phyloP scores from a whole-genome alignment of 148 eudicot genomes.

The Rhododendron ovatum region DNA sequence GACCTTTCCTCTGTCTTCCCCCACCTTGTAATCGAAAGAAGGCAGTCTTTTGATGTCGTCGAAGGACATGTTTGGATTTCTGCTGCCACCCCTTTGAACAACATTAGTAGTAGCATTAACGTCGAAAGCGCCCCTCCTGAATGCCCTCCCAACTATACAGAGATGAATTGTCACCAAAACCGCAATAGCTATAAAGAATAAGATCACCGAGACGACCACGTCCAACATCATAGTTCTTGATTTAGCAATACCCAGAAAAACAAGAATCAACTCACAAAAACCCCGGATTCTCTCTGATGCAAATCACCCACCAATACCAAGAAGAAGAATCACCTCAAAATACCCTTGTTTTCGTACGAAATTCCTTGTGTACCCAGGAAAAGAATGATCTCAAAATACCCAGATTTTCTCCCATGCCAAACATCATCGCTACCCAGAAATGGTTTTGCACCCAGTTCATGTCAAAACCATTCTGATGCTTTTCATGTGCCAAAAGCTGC shows the following conservation, averaged over 20 bases:
- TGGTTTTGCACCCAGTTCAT: background rate
- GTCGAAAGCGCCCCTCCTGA: conserved; percentile 2
- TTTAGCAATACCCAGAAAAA: background rate
- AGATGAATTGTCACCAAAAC: conserved; percentile 24
- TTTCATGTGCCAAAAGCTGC: background rate
- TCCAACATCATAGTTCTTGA: conserved; percentile 10
- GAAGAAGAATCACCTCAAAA: background rate
- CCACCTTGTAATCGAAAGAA: conserved; percentile 13
- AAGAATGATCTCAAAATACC: background rate
- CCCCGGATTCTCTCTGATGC: conserved; percentile 1
- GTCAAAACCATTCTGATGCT: background rate
- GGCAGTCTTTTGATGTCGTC: conserved; percentile 20
- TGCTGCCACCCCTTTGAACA: background rate
- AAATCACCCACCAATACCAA: background rate
- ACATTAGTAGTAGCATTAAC: background rate
- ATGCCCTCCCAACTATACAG: conserved; percentile 26
- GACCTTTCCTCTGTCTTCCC: background rate
- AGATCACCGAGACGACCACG: conserved; percentile 10
- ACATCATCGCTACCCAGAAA: background rate
- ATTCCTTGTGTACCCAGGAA: background rate
- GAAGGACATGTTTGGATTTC: conserved; percentile 16
- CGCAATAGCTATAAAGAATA: conserved; percentile 13
- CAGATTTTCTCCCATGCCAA: conserved; percentile 5
- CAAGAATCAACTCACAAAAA: background rate
- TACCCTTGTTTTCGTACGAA: background rate